Evolutionary conservation across 139 green algal genomes (phyloP), one percentile per base, ranked within the genome.

Genomic region (Yamagishiella unicocca): DNA sequence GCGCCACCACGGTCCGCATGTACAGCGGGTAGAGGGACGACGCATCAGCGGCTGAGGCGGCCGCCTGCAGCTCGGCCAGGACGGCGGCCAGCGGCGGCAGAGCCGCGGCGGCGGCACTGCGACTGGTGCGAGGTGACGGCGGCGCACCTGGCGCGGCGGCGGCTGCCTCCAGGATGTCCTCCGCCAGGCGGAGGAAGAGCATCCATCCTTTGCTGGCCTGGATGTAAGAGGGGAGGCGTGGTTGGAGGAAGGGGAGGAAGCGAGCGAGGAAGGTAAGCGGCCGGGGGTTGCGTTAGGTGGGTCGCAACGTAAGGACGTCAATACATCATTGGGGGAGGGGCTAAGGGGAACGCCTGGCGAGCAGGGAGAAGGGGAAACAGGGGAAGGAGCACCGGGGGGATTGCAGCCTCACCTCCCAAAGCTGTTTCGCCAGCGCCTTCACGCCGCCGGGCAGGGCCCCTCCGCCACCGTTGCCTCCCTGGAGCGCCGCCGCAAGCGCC

Each of bases 391-490:
- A n/a, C n/a, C n/a, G n/a, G n/a, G n/a, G n/a, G n/a, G n/a, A n/a
- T n/a, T n/a, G n/a, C n/a, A n/a, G n/a, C 9, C 73, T 43, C 73
- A 83, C 75, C 75, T 46, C 21, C 75, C 75, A 83, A 22, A 83
- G 75, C 38, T 14, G 2, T 50, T 68, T 24, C 31, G 75, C 75
- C 50, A 83, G 19, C 33, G 50, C 50, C 31, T 2, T 33, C 73
- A 66, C 31, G 14, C 31, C 35, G 50, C 73, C 46, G 27, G n/a
- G n/a, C n/a, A n/a, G n/a, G n/a, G 2, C 73, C 12, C 73, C 73
- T 17, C 0, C 73, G 31, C 50, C 75, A 4, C 46, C 8, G 67
- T 6, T 9, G 33, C 29, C 42, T 22, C 29, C 73, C 7, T 27
- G 50, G 24, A 82, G 17, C 14, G 75, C 75, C 31, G 50, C 50